Base-by-base conservation (phyloP, 257 asterid genomes). In the Echium plantagineum region DNA sequence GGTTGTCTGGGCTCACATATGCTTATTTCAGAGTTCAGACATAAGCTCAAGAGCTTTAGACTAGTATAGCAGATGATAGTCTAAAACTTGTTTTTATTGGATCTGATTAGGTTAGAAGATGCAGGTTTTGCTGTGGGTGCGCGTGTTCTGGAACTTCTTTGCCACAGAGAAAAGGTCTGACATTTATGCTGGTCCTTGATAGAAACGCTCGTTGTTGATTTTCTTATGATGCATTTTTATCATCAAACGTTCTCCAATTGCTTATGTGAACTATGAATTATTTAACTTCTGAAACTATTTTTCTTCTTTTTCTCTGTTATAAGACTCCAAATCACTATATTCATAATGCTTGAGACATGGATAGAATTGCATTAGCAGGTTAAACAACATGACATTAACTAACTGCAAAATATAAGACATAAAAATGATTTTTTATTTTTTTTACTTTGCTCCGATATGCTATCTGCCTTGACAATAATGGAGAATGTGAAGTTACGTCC, bases 81-180 rank as follows among this genome's bases (percentile, higher is more conserved):
- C 15, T 52, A 52, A 52, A 5, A 17, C 1, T 17, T 30, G 10
- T 47, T 26, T 53, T 42, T 58, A 53, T 48, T 56, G 55, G 26
- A 68, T 68, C 59, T 55, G 66, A 66, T 46, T 72, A 87, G 94
- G 86, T 71, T 87, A 52, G 94, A 87, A 82, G 95, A 87, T 78
- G 90, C 95, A 47, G 95, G 90, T 6, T 80, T 75, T 77, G 80
- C 88, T 63, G 95, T 87, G 61, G 94, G 94, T 69, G 80, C 84
- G 9, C 81, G 95, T 64, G 85, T 83, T 66, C 69, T 84, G 68
- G 95, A 87, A 78, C 95, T 87, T 71, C 88, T 87, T 16, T 87
- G 95, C 74, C 90, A 84, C 59, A 60, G 95, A 63, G 94, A 87
- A 73, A 87, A 87, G 88, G 95, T 87, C 61, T 17, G 74, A 57